These are phyloP conservation scores for Xylariaceae sp. DNA, from an alignment of 2,329 filamentous ascomycete species.

Conservation along the genomic window DNA sequence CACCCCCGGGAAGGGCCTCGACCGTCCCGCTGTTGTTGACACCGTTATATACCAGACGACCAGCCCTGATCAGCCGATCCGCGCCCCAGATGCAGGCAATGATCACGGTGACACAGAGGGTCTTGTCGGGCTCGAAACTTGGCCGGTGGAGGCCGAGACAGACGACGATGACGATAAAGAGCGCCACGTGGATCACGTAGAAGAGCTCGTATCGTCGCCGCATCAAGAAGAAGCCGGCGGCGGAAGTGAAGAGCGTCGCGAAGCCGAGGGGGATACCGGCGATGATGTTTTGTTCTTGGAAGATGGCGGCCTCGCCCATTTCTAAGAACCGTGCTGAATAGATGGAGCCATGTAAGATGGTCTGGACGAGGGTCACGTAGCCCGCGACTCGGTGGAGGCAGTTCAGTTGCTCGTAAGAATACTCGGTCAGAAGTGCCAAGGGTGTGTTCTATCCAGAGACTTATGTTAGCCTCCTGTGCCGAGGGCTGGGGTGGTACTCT, in stretches of 20 bases:
- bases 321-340: constrained; percentile 29
- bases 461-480: too few species aligned
- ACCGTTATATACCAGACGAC: constrained; percentile 31
- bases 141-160: constrained; percentile 41
- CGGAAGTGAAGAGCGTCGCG: constrained; percentile 33
- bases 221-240: constrained; percentile 29
- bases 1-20: constrained; percentile 35
- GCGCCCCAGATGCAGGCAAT: constrained; percentile 36
- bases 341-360: constrained; percentile 32
- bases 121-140: constrained; percentile 28
- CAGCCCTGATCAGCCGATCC: constrained; percentile 39
- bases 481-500: too few species aligned
- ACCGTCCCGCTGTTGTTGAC: constrained; percentile 37
- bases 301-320: constrained; percentile 11
- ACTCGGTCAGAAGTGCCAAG: constrained; percentile 35
- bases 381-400: constrained; percentile 41
- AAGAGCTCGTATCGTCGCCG: constrained; percentile 42
- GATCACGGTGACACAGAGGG: constrained; percentile 34
- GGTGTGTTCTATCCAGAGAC: constrained; percentile 50
- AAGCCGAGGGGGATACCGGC: constrained; percentile 32
- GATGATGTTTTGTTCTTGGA: constrained; percentile 28
- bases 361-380: constrained; percentile 34
- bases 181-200: constrained; percentile 39
- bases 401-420: constrained; percentile 44
- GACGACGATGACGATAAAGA: constrained; percentile 37